Evolutionary conservation across 352 stramenopile genomes (phyloP), one percentile per base, ranked within the genome.

Genomic region (Aphanomyces cochlioides): DNA sequence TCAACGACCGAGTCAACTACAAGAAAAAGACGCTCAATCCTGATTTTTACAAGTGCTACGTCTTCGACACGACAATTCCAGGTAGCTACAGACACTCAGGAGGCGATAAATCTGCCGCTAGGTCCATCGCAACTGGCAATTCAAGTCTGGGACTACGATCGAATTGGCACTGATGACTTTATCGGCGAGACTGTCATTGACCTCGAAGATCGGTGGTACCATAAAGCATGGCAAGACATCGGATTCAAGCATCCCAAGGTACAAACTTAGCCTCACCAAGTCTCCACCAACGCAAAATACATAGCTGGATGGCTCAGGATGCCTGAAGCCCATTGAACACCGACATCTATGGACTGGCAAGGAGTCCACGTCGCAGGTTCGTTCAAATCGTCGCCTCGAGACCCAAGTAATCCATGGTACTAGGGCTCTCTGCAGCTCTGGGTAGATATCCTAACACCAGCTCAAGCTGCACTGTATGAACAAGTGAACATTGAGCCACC

Each of bases 141-240:
- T 47, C 71, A 73, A 21, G 79, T 96, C 17, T 94, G 87, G 83
- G 88, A 95, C 72, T 83, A 90, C 66, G 86, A 92, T 43, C 38
- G 89, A 0, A 70, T 96, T 3, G 56, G 65, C 36, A 68, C 67
- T 0, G 89, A 97, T 72, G 79, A 97, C 36, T 80, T 98, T 1
- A 97, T 98, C 37, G 92, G 93, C 3, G 82, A 83, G 3, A 97
- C 92, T 0, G 90, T 82, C 0, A 96, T 98, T 65, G 93, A 98
- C 54, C 74, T 98, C 4, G 93, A 98, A 71, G 93, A 98, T 45
- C 79, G 93, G 21, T 98, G 92, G 93, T 98, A 97, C 71, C 87
- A 97, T 68, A 77, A 80, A 6, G 80, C 89, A 19, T 97, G 90
- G 89, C 88, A 96, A 38, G 73, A 78, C 13, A 77, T 90, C 69